Evolutionary conservation across 2,329 filamentous ascomycete genomes (phyloP), one percentile per base, ranked within the genome.

Genomic region (Rasamsonia emersonii): DNA sequence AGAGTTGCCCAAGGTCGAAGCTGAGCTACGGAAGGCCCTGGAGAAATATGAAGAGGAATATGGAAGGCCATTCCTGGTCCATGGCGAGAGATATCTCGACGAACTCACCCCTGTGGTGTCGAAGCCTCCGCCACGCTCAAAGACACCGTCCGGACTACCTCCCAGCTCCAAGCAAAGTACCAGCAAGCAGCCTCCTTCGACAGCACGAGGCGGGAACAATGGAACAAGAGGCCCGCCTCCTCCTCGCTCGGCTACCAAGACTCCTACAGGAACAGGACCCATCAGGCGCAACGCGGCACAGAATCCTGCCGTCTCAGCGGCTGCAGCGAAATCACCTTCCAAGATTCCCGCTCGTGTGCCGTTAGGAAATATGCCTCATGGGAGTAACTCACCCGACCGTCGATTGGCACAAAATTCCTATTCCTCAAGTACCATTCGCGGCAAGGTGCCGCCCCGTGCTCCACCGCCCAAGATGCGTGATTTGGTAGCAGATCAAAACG

Each of bases 31-130:
- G 43, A 89, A 79, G 55, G 70, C 74, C n/a, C 71, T 98, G 17
- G 83, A 89, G 53, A 65, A 71, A 27, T 98, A 86, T 79, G 91
- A 98, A 55, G 82, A 93, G 32, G 91, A 96, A 52, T 95, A 89
- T 55, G 89, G 86, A 3, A 77, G 86, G 8, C 85, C 88, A 3
- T 98, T 98, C 68, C 68, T 93, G 27, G 88, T 98, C 9, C 86
- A 91, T 44, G 91, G 91, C 18, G 82, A 94, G 51, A 74, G 85
- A 43, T 98, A 95, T 52, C 70, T 98, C 20, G 86, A 96, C 42
- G 74, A 81, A 37, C 64, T 96, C n/a, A 71, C 73, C 41, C 71
- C 68, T 8, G 68, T 74, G 9, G 67, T 77, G 42, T 76, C 82
- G 13, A 94, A 88, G 62, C 65, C 69, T 24, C 69, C 76, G 4